Conservation (phyloP, 495 filamentous ascomycete genomes). For the Trypethelium eluteriae region DNA sequence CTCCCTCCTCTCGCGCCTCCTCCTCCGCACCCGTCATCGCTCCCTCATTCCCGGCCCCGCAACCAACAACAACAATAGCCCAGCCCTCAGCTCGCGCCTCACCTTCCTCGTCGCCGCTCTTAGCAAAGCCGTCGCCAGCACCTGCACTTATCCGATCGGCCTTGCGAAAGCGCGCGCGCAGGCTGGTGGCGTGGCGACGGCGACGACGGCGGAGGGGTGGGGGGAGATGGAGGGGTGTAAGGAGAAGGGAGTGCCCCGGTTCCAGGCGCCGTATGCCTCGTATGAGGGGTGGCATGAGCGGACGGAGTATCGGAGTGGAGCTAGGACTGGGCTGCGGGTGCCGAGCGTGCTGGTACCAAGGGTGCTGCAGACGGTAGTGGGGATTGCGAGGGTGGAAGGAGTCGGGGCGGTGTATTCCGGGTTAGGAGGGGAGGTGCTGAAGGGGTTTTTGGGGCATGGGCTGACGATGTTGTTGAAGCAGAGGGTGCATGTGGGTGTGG, state of each 20-base stretch:
- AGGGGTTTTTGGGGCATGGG: slow-evolving; percentile 80
- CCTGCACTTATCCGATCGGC: slow-evolving; percentile 78
- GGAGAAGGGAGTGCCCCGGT: slow-evolving; percentile 13
- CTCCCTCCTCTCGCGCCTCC: slow-evolving; percentile 53
- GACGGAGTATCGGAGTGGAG: slow-evolving; percentile 11
- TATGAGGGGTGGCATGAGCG: slow-evolving; percentile 4
- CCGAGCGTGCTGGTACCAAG: slow-evolving; percentile 8
- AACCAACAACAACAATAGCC: neutral
- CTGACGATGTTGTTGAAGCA: slow-evolving; percentile 89
- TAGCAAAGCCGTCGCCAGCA: slow-evolving; percentile 71
- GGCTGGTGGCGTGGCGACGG: slow-evolving; percentile 23
- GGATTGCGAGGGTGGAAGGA: slow-evolving; percentile 48
- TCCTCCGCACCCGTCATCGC: slow-evolving; percentile 46
- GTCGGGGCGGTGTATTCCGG: slow-evolving; percentile 67
- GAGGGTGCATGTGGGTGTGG: slow-evolving; percentile 61
- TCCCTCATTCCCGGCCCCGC: slow-evolving; percentile 34
- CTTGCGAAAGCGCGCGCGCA: slow-evolving; percentile 74
- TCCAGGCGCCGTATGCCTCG: neutral
- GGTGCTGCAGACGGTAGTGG: slow-evolving; percentile 2
- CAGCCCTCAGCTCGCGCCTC: slow-evolving; percentile 29
- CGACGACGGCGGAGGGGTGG: too few species aligned
- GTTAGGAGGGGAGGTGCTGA: slow-evolving; percentile 65
- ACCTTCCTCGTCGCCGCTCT: slow-evolving; percentile 72
- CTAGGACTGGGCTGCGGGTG: neutral
- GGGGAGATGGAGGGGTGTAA: neutral